Evolutionary conservation across 768 basidiomycete genomes (phyloP), one percentile per base, ranked within the genome.

Genomic region (Mycena pura): DNA sequence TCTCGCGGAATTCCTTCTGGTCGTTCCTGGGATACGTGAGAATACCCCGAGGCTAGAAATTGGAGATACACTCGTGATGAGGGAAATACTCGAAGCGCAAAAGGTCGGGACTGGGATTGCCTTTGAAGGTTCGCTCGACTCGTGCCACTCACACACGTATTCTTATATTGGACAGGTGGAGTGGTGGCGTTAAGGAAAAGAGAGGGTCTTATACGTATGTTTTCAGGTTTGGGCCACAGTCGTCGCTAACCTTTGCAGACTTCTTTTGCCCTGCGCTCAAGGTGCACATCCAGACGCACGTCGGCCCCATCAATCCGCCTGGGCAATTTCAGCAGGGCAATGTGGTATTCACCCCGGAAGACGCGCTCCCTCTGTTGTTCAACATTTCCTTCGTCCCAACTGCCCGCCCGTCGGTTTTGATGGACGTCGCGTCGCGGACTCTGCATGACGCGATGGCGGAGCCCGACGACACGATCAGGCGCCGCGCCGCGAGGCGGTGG

Each of bases 331-430:
- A 58, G 3, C 27, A 51, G 9, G 60, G 66, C 8, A 22, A 29
- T n/a, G n/a, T 67, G 14, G 66, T 70, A 25, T 76, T 76, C 56
- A 71, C 72, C 17, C 63, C 73, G 21, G 74, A 77, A 29, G 78
- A 82, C 55, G 52, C 55, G 3, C 66, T 83, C 48, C 79, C 81
- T 29, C 68, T 80, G 28, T 62, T 68, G 9, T 83, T 82, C 69
- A 84, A 84, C 60, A 72, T 83, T 9, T 79, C 82, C 3, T 84
- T 84, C 63, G 66, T 82, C 64, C 73, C 78, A n/a, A 82, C 80
- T 32, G 74, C 80, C 1, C 74, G 74, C 24, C 77, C 79, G 10
- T 69, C 77, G 25, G 77, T 80, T 49, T 52, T 73, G 14, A 82
- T 83, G 82, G 78, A 83, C 36, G 68, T 68, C 7, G 82, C 82